A percentile compares a stretch with the other conserved stretches of the same genome.
These are phyloP conservation scores for Candolleomyces eurysporus DNA, from an alignment of 768 basidiomycete genomes.

Conservation along the genomic window DNA sequence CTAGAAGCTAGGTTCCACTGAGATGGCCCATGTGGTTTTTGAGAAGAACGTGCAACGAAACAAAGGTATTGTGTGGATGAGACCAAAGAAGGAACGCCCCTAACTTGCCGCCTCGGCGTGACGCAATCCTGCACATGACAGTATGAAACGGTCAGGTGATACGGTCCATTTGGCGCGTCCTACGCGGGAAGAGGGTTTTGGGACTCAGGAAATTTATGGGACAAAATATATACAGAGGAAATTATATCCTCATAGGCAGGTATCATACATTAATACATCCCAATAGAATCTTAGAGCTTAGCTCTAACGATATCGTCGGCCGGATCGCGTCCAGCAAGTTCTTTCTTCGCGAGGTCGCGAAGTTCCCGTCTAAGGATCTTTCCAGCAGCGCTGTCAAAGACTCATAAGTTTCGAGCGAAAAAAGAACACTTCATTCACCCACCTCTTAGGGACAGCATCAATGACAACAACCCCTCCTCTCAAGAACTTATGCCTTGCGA, in stretches of 20 bases:
- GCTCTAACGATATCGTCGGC: slow-evolving; percentile 27
- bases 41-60: no score
- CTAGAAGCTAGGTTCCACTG: no score
- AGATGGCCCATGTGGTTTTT: no score
- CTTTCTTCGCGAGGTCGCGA: slow-evolving; percentile 62
- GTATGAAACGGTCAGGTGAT: not conserved
- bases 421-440: slow-evolving; percentile 4
- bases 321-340: slow-evolving; percentile 42
- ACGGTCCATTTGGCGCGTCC: not conserved
- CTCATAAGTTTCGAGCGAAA: not conserved
- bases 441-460: slow-evolving; percentile 70
- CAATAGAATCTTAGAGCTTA: slow-evolving; percentile 27
- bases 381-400: slow-evolving; percentile 63
- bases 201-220: no score
- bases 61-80: no score
- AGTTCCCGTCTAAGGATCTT: slow-evolving; percentile 84
- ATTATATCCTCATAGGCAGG: no score
- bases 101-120: no score
- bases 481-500: slow-evolving; percentile 75
- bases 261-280: no score
- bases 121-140: not conserved
- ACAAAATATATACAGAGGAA: no score
- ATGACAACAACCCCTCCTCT: slow-evolving; percentile 72
- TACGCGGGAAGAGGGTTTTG: not conserved
- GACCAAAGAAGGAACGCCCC: no score